These are phyloP conservation scores for Erucastrum elatum DNA, from an alignment of 345 rosid species.

Conservation along the genomic window DNA sequence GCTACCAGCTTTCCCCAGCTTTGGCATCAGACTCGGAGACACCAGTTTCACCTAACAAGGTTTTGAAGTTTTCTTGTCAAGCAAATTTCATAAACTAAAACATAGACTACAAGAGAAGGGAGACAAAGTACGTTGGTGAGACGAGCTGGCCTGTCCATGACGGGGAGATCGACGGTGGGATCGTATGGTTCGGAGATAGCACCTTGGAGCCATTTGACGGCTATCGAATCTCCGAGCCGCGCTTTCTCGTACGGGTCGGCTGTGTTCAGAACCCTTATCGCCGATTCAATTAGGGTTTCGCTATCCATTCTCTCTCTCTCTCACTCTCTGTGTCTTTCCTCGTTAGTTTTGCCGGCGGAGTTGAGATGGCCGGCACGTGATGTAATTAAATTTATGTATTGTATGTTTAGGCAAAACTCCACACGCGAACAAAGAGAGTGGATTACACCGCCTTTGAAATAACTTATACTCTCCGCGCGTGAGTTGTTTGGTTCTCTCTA, in stretches of 20 bases:
- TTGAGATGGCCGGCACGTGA: background rate
- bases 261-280: slow-evolving; percentile 68
- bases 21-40: slow-evolving; percentile 87
- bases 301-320: slow-evolving; percentile 10
- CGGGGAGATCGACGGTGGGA: slow-evolving; percentile 49
- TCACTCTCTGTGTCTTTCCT: background rate
- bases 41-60: slow-evolving; percentile 69
- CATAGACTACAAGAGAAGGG: background rate
- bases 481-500: background rate
- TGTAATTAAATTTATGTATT: background rate
- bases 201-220: slow-evolving; percentile 84
- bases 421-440: slow-evolving; percentile 1
- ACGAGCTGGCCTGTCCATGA: slow-evolving; percentile 80
- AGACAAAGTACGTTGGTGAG: slow-evolving; percentile 50
- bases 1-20: slow-evolving; percentile 91
- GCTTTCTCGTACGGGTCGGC: slow-evolving; percentile 83
- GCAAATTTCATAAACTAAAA: slow-evolving; percentile 20
- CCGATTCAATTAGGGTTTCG: slow-evolving; percentile 78
- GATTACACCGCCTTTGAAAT: background rate
- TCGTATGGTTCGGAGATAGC: slow-evolving; percentile 53
- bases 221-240: slow-evolving; percentile 63
- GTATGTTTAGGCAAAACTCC: background rate
- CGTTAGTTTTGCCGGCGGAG: slow-evolving; percentile 14
- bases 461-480: background rate
- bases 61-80: background rate